These are phyloP conservation scores for Fraxinus cuspidata DNA, from an alignment of 257 asterid species.

Conservation along the genomic window DNA sequence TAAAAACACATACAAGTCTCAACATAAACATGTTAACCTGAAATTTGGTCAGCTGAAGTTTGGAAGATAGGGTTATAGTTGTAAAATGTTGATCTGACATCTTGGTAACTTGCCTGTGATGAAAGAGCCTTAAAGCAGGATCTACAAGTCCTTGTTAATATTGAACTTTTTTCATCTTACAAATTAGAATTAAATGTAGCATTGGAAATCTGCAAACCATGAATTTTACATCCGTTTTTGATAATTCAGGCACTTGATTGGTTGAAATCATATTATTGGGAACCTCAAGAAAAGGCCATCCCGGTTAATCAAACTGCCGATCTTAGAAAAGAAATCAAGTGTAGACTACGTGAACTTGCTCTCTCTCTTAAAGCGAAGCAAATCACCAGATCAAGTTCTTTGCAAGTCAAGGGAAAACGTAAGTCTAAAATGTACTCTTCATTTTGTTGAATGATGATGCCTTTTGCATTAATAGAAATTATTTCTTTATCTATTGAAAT, in stretches of 20 bases:
- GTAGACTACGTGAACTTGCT: conserved; percentile 47
- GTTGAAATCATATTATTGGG: conserved; percentile 86
- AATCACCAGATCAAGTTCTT: conserved; percentile 11
- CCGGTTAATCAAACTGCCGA: conserved; percentile 44
- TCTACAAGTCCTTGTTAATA: neutral
- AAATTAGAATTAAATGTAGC: neutral
- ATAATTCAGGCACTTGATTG: conserved; percentile 80
- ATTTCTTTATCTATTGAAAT: conserved; percentile 5
- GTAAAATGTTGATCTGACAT: neutral
- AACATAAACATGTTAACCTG: neutral
- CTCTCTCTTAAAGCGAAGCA: conserved; percentile 37
- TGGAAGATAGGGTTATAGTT: neutral
- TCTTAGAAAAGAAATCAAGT: conserved; percentile 56
- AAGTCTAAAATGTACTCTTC: conserved; percentile 32
- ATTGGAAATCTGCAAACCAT: neutral
- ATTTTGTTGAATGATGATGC: conserved; percentile 1
- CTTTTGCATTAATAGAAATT: conserved; percentile 13
- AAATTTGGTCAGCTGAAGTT: neutral
- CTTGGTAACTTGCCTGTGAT: neutral
- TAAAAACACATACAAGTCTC: neutral
- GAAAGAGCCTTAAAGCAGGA: neutral
- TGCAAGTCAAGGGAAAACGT: conserved; percentile 57
- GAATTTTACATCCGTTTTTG: conserved; percentile 19
- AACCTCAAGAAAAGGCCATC: conserved; percentile 71
- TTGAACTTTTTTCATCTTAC: neutral